A percentile compares a stretch with the other conserved stretches of the same genome.
Conservation (phyloP, 768 basidiomycete genomes). For the Termitomyces sp. region DNA sequence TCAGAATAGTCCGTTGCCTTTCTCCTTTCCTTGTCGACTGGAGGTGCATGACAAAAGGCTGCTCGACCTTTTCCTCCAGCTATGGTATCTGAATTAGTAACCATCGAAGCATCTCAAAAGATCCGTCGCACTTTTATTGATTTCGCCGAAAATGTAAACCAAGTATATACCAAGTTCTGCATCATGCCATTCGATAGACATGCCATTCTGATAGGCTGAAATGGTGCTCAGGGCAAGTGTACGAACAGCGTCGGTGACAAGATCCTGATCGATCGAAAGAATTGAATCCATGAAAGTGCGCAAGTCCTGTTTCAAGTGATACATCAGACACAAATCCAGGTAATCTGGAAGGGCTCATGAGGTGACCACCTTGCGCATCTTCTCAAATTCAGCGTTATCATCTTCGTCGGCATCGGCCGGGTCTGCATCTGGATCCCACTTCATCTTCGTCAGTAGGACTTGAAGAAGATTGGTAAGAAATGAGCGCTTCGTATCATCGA, state of each 20-base stretch:
- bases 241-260: constrained; percentile 78
- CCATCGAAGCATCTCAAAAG: neutral
- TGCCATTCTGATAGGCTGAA: constrained; percentile 62
- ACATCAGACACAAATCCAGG: constrained; percentile 5
- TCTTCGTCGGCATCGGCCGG: constrained; percentile 88
- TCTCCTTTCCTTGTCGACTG: constrained; percentile 64
- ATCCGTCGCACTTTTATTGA: constrained; percentile 71
- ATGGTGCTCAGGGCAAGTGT: constrained; percentile 75
- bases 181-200: constrained; percentile 82
- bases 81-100: constrained; percentile 23
- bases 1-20: constrained; percentile 70
- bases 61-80: constrained; percentile 78
- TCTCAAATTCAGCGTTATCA: constrained; percentile 77
- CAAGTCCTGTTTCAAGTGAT: constrained; percentile 58
- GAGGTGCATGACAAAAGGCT: constrained; percentile 81
- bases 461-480: constrained; percentile 80
- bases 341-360: neutral
- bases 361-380: constrained; percentile 71
- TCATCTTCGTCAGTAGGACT: constrained; percentile 83
- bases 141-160: constrained; percentile 91
- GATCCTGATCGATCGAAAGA: constrained; percentile 78
- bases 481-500: constrained; percentile 64
- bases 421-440: constrained; percentile 83
- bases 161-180: constrained; percentile 93
- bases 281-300: constrained; percentile 86